Evolutionary conservation across 345 rosid species (phyloP).

Genomic region (Aegle marmelos): DNA sequence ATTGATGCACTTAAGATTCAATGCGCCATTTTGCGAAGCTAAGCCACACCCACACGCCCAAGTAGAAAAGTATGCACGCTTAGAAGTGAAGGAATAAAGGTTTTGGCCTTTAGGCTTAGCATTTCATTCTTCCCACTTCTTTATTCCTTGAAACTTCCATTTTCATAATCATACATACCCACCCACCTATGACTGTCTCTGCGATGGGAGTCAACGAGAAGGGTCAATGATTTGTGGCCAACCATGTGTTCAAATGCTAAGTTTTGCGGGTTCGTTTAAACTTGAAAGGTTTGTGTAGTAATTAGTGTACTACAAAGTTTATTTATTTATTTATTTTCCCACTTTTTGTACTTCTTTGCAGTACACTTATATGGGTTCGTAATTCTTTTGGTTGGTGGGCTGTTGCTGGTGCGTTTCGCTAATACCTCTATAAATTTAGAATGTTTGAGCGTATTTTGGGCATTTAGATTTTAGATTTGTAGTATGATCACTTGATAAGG

Average conservation of each 20-base stretch:
- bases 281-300: background rate
- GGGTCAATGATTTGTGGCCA: conserved; percentile 9
- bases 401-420: background rate
- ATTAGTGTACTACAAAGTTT: conserved; percentile 28
- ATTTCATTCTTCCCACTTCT: background rate
- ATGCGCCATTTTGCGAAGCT: no score
- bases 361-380: conserved; percentile 20
- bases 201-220: conserved; percentile 6
- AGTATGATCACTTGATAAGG: background rate
- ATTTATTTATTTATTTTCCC: no score
- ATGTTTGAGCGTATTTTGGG: background rate
- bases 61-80: background rate
- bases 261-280: no score
- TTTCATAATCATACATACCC: background rate
- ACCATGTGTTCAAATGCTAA: conserved; percentile 3
- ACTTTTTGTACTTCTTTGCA: conserved; percentile 29
- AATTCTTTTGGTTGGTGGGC: background rate
- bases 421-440: background rate
- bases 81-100: background rate
- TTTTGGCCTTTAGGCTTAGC: background rate
- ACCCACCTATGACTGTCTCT: background rate
- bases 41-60: background rate
- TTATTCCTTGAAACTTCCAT: conserved; percentile 1
- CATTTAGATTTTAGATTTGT: background rate
- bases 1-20: no score